Base-by-base conservation (phyloP, 257 asterid genomes). In the Solanum phureja region DNA sequence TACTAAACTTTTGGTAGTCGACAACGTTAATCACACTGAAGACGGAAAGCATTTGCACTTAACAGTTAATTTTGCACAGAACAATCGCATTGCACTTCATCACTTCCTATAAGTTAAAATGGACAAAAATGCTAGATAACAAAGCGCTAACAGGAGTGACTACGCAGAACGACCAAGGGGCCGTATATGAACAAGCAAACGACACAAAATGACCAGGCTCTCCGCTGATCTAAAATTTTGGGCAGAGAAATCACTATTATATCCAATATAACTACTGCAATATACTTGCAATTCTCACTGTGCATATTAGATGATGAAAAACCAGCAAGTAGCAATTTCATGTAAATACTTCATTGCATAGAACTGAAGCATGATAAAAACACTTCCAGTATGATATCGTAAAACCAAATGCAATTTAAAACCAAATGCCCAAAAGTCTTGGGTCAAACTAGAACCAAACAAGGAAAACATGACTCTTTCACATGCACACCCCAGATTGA, bases 401-500 rank as follows among this genome's bases (percentile, higher is more conserved):
- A 46, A 81, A 38, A 69, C 68, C 82, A 38, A 81, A 10, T 79
- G 24, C 66, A 86, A 74, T 74, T 86, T 7, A 46, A 81, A 38
- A 68, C 68, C 82, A 38, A 81, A 10, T 81, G 24, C 66, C 86
- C 86, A 31, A 31, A 29, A 82, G 69, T 49, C 44, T 49, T 29
- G 69, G 44, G 69, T 81, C 69, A 49, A 46, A 82, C 40, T 82
- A 82, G 76, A 46, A 88, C 74, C 38, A 86, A 79, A 56, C 40
- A 42, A 34, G 44, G n/a, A 29, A 83, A 76, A 90, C 88, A 76
- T 38, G 88, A 83, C 92, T 89, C 10, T 77, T 42, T 77, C 33
- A 29, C 64, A 31, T 49, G 71, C 86, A 31, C 40, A 49, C 21
- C 68, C 44, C 44, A 92, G 89, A 90, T 89, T 85, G 89, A 92